Percentiles rank a stretch among this genome's conserved stretches.
phyloP scores from a whole-genome alignment of 83 land plant species.

The Thuja plicata region DNA sequence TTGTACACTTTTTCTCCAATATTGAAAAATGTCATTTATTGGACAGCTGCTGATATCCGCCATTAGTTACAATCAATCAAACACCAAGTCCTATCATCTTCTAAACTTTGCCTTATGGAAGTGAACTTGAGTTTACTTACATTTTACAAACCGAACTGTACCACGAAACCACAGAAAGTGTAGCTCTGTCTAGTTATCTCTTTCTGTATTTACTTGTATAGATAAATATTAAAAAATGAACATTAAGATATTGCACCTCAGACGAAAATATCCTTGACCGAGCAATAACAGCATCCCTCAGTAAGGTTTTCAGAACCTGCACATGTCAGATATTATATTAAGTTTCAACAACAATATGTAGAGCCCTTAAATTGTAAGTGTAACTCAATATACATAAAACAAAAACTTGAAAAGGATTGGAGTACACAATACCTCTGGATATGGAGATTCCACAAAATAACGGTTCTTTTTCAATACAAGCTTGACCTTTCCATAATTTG shows the following conservation, averaged over 20 bases:
- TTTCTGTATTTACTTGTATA: neutral
- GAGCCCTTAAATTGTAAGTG: neutral
- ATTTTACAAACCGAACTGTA: neutral
- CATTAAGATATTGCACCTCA: constrained; percentile 45
- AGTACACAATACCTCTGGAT: constrained; percentile 63
- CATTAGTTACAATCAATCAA: neutral
- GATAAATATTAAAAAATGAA: neutral
- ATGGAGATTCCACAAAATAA: constrained; percentile 91
- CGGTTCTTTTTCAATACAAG: constrained; percentile 97
- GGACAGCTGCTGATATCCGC: neutral
- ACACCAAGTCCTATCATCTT: neutral
- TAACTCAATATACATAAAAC: neutral
- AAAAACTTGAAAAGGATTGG: constrained; percentile 14
- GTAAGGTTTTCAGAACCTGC: constrained; percentile 80
- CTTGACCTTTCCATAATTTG: constrained; percentile 98
- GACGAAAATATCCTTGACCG: constrained; percentile 52
- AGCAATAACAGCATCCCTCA: constrained; percentile 73
- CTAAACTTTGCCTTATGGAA: neutral
- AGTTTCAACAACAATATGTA: too few species aligned
- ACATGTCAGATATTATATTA: neutral
- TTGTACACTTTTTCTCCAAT: too few species aligned
- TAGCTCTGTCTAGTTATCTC: neutral
- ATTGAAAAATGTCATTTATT: neutral
- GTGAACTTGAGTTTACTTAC: neutral
- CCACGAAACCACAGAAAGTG: neutral